These are phyloP conservation scores for Castanea sativa DNA, from an alignment of 306 rosid species.

Conservation along the genomic window DNA sequence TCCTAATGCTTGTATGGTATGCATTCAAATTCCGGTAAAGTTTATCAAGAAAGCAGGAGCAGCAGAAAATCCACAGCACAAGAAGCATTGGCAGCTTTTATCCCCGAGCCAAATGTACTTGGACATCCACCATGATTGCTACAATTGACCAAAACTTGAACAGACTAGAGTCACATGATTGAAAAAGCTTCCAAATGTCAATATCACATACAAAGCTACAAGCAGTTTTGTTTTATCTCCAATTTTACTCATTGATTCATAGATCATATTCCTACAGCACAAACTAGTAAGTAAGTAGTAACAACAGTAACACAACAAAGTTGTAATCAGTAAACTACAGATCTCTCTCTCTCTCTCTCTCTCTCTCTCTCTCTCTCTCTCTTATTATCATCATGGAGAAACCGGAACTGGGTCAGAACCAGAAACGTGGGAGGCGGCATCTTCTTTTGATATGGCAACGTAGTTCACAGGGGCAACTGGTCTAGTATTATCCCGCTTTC, in stretches of 20 bases:
- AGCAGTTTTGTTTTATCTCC: slow-evolving; percentile 24
- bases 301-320: slow-evolving; percentile 37
- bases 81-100: too few relatives aligned
- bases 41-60: too few relatives aligned
- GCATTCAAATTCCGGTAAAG: too few relatives aligned
- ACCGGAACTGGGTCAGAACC: slow-evolving; percentile 63
- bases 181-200: slow-evolving; percentile 39
- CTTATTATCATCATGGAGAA: slow-evolving; percentile 50
- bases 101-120: too few relatives aligned
- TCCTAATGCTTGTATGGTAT: too few relatives aligned
- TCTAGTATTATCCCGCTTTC: slow-evolving; percentile 59
- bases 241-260: slow-evolving; percentile 39
- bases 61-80: too few relatives aligned
- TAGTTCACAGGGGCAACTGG: slow-evolving; percentile 79
- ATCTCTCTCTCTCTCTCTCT: neutral
- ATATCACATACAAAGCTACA: slow-evolving; percentile 42
- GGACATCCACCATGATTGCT: too few relatives aligned
- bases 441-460: slow-evolving; percentile 85
- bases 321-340: slow-evolving; percentile 21
- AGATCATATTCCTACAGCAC: slow-evolving; percentile 56
- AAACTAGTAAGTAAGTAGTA: slow-evolving; percentile 49
- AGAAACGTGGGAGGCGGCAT: slow-evolving; percentile 72
- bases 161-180: slow-evolving; percentile 22
- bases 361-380: neutral
- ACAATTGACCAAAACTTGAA: neutral